Base-by-base conservation (phyloP, 2,329 filamentous ascomycete species). In the Colletotrichum spaethianum region DNA sequence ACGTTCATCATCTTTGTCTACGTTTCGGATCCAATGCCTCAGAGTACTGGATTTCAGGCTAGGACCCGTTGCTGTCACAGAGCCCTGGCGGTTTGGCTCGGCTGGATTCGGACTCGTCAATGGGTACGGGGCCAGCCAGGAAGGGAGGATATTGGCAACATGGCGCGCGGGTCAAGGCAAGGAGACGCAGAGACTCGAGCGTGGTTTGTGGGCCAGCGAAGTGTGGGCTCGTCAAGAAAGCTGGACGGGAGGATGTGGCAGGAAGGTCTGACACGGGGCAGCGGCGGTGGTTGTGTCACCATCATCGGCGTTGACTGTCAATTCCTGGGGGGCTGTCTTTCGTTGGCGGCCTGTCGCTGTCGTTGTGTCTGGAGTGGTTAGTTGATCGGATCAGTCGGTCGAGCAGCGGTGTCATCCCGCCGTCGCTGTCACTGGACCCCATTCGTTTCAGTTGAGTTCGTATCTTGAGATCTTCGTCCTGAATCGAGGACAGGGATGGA, bases 361-460 rank as follows among this genome's bases (percentile, higher is more conserved):
- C 42, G 42, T 44, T 16, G 50, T 23, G 44, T 23, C 44, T 48
- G 11, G 31, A 20, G 16, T 33, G 12, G 4, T 36, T 50, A 62
- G 59, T 36, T 18, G 20, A 18, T 26, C 36, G n/a, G n/a, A n/a
- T 6, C 52, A 20, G 31, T 14, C 52, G 23, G 8, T 36, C 33
- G 31, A 56, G 52, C 2, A 23, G 20, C 16, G 9, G 18, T 38
- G 33, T 23, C 46, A 31, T 63, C 61, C 33, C 36, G 9, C 23
- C 23, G 61, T 11, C 31, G 23, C 16, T 8, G 33, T 31, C 62
- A 16, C 48, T n/a, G 42, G 14, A 38, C 18, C 56, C 63, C 50
- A 46, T 31, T 44, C 16, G 69, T 72, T 72, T 72, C 69, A 72
- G 68, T 71, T 56, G 69, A 63, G 69, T 63, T 53, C 50, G 69